Evolutionary conservation across 1,139 yeast genomes (phyloP).

Genomic region (Zhuliangozyma blackwelliae): DNA sequence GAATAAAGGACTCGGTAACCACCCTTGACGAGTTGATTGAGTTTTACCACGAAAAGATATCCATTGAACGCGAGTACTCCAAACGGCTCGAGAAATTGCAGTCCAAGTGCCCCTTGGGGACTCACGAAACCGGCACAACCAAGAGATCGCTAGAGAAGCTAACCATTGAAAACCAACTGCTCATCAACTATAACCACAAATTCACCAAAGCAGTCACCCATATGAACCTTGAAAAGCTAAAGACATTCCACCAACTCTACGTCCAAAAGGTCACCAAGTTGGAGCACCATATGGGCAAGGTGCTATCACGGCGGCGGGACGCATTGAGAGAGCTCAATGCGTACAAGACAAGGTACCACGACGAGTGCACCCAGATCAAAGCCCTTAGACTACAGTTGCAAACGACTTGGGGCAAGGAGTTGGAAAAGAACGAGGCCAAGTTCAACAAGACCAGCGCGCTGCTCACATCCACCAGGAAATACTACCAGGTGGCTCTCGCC

Average conservation of each 20-base stretch:
- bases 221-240: conserved; percentile 32
- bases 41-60: conserved; percentile 47
- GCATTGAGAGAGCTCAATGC: conserved; percentile 32
- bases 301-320: conserved; percentile 24
- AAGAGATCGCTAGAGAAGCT: conserved; percentile 59
- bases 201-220: conserved; percentile 29
- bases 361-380: conserved; percentile 56
- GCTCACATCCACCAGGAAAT: conserved; percentile 46
- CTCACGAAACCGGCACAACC: conserved; percentile 56
- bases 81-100: conserved; percentile 50
- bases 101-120: conserved; percentile 44
- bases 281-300: conserved; percentile 34
- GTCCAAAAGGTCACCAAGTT: conserved; percentile 29
- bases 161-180: conserved; percentile 44
- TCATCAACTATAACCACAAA: conserved; percentile 30
- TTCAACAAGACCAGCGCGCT: conserved; percentile 51
- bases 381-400: conserved; percentile 60
- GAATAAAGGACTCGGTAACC: conserved; percentile 28
- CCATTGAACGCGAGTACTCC: conserved; percentile 72
- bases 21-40: conserved; percentile 42
- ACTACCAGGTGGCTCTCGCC: conserved; percentile 57
- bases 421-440: conserved; percentile 62
- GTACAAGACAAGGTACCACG: conserved; percentile 52
- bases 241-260: conserved; percentile 28
- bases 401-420: conserved; percentile 75